These are phyloP conservation scores for Ogataea naganishii DNA, from an alignment of 805 yeast species.

Conservation along the genomic window DNA sequence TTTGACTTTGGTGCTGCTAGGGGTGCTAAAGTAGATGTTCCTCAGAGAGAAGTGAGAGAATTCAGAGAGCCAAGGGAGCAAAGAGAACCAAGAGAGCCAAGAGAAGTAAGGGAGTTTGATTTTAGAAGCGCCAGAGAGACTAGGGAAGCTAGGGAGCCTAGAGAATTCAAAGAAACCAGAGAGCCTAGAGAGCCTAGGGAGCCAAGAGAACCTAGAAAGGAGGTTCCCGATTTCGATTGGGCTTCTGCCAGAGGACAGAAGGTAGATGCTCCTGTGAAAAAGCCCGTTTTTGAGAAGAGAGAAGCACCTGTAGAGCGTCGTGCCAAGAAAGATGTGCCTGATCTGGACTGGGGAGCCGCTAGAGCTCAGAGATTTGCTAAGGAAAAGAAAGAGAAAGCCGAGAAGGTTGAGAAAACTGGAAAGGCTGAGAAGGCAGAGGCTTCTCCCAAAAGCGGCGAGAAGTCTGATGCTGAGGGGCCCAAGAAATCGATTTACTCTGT, in stretches of 20 bases:
- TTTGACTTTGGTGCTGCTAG: slow-evolving; percentile 44
- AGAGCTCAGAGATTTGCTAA: slow-evolving; percentile 20
- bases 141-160: slow-evolving; percentile 12
- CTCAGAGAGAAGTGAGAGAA: slow-evolving; percentile 19
- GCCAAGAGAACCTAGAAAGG: slow-evolving; percentile 29
- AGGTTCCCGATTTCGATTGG: slow-evolving; percentile 58
- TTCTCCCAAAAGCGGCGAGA: slow-evolving; percentile 20
- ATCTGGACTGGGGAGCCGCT: slow-evolving; percentile 35
- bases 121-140: slow-evolving; percentile 37
- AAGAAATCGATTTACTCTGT: slow-evolving; percentile 41
- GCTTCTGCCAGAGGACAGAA: slow-evolving; percentile 32
- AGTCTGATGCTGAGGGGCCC: slow-evolving; percentile 18
- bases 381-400: slow-evolving; percentile 1
- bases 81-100: slow-evolving; percentile 15
- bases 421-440: background rate
- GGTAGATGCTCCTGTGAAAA: slow-evolving; percentile 12
- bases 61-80: slow-evolving; percentile 14
- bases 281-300: slow-evolving; percentile 24
- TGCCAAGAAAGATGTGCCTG: slow-evolving; percentile 30
- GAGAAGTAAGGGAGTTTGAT: slow-evolving; percentile 37
- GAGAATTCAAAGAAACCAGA: slow-evolving; percentile 17
- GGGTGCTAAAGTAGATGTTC: slow-evolving; percentile 7
- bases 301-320: slow-evolving; percentile 27
- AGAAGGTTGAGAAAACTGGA: slow-evolving; percentile 1
- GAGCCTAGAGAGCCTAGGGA: slow-evolving; percentile 23